Evolutionary conservation across 345 rosid species (phyloP), one percentile per base, ranked within the genome.

Genomic region (Hibiscus syriacus): DNA sequence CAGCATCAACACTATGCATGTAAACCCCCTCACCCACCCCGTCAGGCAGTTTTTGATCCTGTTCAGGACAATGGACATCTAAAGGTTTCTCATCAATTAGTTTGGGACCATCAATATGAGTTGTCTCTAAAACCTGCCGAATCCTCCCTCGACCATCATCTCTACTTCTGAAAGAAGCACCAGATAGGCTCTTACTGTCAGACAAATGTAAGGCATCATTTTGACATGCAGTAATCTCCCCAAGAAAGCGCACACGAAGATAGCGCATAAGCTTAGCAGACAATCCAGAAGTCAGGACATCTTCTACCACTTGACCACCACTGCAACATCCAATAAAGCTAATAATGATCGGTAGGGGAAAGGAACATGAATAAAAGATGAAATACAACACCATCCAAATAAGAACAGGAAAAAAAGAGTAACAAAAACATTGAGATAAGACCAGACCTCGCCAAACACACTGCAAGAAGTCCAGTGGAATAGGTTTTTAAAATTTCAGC

Each of bases 231-330:
- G 79, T 73, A 7, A 76, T 59, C 81, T 94, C 99, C 67, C 96
- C 97, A 64, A 91, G 83, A 69, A 94, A 90, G 64, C 95, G 86
- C 32, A 89, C 55, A 23, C 96, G 96, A 72, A 94, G 99, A 85
- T 85, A 94, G 71, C 77, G 95, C 96, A 94, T 91, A 72, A 94
- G 96, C 83, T 87, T 94, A 6, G 87, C 83, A 52, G 96, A 81
- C 86, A 94, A 79, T 65, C 97, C 97, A 76, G 95, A 94, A 19
- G 89, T 84, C 86, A 94, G 75, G 53, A 86, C 99, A 76, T 94
- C 96, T 80, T 94, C 99, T 72, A 94, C 95, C 72, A 91, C 76
- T 74, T 74, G 96, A 68, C 96, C 96, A 67, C 88, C 96, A 71
- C 97, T 94, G 79, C 46, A 55, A 39, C 66, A 70, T 45, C 27